Evolutionary conservation across 2,329 filamentous ascomycete species (phyloP).

Genomic region (Exophiala bonariae): DNA sequence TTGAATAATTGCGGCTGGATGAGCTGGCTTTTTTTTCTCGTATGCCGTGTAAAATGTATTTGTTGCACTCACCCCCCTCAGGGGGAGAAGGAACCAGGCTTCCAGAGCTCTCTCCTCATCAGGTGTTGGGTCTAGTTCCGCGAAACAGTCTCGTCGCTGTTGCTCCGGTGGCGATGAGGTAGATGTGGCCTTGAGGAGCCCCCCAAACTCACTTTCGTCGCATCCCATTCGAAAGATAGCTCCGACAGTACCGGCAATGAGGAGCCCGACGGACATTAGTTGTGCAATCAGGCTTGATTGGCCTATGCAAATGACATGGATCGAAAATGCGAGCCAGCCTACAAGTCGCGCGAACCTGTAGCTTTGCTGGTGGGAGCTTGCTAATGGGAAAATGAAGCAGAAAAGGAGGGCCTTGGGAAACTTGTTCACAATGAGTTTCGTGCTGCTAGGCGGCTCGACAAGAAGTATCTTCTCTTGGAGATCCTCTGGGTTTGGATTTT

Average conservation of each 20-base stretch:
- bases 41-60: too few relatives aligned
- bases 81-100: too few relatives aligned
- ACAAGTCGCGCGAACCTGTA: conserved; percentile 15
- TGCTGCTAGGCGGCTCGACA: not conserved
- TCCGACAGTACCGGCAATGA: conserved; percentile 20
- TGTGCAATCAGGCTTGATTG: conserved; percentile 20
- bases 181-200: too few relatives aligned
- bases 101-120: too few relatives aligned
- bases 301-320: conserved; percentile 23
- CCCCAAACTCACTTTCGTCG: conserved; percentile 8
- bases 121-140: too few relatives aligned
- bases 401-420: conserved; percentile 22
- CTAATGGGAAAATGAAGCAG: conserved; percentile 15
- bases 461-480: conserved; percentile 1
- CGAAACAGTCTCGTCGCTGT: too few relatives aligned
- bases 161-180: too few relatives aligned
- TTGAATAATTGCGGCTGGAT: too few relatives aligned
- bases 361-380: conserved; percentile 9
- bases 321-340: conserved; percentile 22
- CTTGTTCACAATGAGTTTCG: conserved; percentile 19
- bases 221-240: conserved; percentile 16
- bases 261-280: conserved; percentile 19
- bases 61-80: too few relatives aligned
- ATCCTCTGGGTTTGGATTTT: not conserved
- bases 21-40: too few relatives aligned